Conservation (phyloP, 345 rosid species). For the Corchorus olitorius region DNA sequence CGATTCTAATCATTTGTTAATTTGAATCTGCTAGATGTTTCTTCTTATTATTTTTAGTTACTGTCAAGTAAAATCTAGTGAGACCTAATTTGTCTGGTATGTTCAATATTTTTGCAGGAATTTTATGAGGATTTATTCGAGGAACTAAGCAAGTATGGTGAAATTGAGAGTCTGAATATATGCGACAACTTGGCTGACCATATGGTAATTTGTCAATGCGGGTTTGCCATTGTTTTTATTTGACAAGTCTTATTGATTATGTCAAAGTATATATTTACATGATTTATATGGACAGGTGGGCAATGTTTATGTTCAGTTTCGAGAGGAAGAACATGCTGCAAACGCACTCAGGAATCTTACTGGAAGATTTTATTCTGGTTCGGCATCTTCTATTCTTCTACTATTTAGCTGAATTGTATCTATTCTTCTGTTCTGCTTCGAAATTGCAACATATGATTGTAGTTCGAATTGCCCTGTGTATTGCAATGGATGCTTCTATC, state of each 20-base stretch:
- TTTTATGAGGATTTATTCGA: slow-evolving; percentile 72
- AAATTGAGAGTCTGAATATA: slow-evolving; percentile 63
- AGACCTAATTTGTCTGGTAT: no score
- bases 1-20: not conserved
- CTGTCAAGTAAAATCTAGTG: not conserved
- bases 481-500: not conserved
- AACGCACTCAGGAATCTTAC: slow-evolving; percentile 51
- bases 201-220: slow-evolving; percentile 37
- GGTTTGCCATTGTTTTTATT: not conserved
- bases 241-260: not conserved
- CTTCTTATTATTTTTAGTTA: not conserved
- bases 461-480: not conserved
- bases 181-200: slow-evolving; percentile 82
- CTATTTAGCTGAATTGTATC: not conserved
- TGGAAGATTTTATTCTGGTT: slow-evolving; percentile 65
- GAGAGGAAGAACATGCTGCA: slow-evolving; percentile 78
- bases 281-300: slow-evolving; percentile 47
- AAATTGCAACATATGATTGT: not conserved
- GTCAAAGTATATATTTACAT: not conserved
- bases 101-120: slow-evolving; percentile 32
- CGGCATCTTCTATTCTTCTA: not conserved
- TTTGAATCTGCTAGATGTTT: not conserved
- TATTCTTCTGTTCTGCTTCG: not conserved
- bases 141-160: slow-evolving; percentile 72
- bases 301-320: slow-evolving; percentile 73